phyloP scores from a whole-genome alignment of 371 early-diverging fungal species.

The Cokeromyces recurvatus region DNA sequence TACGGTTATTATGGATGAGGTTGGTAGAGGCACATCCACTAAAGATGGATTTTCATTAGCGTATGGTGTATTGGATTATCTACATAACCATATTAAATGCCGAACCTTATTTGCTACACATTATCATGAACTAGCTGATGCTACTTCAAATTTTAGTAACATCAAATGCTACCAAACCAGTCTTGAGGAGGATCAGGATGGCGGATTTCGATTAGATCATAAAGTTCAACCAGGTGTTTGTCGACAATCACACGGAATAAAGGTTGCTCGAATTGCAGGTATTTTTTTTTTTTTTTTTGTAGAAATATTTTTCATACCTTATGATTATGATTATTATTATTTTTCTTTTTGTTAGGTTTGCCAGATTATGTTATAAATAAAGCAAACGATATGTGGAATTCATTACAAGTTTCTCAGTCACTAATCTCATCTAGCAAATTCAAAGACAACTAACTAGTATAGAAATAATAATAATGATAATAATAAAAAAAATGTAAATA shows the following conservation, averaged over 20 bases:
- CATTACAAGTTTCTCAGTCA: too few relatives aligned
- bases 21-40: slow-evolving; percentile 97
- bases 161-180: slow-evolving; percentile 57
- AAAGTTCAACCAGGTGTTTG: slow-evolving; percentile 60
- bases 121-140: slow-evolving; percentile 80
- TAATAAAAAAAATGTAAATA: too few relatives aligned
- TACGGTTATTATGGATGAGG: slow-evolving; percentile 96
- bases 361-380: slow-evolving; percentile 1
- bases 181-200: slow-evolving; percentile 37
- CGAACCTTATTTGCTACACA: slow-evolving; percentile 93
- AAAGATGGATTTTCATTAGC: slow-evolving; percentile 93
- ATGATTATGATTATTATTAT: too few relatives aligned
- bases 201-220: slow-evolving; percentile 57
- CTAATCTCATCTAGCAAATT: too few relatives aligned
- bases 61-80: slow-evolving; percentile 76
- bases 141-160: slow-evolving; percentile 8
- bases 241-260: slow-evolving; percentile 61
- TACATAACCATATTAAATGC: slow-evolving; percentile 61
- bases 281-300: too few relatives aligned
- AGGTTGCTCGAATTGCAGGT: slow-evolving; percentile 69
- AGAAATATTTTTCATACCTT: too few relatives aligned
- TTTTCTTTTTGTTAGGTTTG: slow-evolving; percentile 2
- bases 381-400: slow-evolving; percentile 4
- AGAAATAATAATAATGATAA: too few relatives aligned
- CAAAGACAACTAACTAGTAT: too few relatives aligned